A percentile compares a stretch with the other conserved stretches of the same genome.
Conservation (phyloP, 768 basidiomycete species). For the Trametes gibbosa region DNA sequence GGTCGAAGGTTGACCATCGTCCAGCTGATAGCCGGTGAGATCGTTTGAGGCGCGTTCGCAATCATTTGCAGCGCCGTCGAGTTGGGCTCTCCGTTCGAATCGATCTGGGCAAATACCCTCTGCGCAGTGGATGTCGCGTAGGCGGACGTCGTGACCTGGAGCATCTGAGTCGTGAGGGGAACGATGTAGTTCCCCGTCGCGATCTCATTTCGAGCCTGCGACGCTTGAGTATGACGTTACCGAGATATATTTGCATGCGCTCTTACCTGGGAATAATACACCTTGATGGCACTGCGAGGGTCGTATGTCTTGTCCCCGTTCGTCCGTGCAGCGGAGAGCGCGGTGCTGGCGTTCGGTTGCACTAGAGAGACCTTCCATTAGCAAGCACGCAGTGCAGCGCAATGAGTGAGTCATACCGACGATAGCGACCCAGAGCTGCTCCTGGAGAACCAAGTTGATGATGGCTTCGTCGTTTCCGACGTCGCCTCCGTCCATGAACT, state of each 20-base stretch:
- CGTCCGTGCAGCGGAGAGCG: conserved; percentile 32
- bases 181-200: conserved; percentile 39
- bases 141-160: conserved; percentile 23
- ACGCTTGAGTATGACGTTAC: too few species aligned
- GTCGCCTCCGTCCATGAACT: conserved; percentile 16
- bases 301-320: conserved; percentile 39
- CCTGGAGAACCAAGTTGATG: conserved; percentile 34
- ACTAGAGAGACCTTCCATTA: conserved; percentile 22
- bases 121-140: conserved; percentile 26
- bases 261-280: conserved; percentile 41
- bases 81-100: conserved; percentile 31
- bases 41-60: conserved; percentile 38
- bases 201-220: conserved; percentile 38
- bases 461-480: conserved; percentile 31
- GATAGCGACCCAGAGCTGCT: conserved; percentile 41
- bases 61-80: conserved; percentile 37
- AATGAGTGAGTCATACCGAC: conserved; percentile 30
- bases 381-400: neutral
- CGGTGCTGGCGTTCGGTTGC: conserved; percentile 34
- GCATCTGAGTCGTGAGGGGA: conserved; percentile 32
- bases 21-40: conserved; percentile 34
- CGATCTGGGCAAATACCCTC: conserved; percentile 27
- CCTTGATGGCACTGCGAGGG: conserved; percentile 32
- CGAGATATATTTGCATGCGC: neutral
- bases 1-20: conserved; percentile 39